Evolutionary conservation across 2,329 filamentous ascomycete species (phyloP).

Genomic region (Shiraia bambusicola): DNA sequence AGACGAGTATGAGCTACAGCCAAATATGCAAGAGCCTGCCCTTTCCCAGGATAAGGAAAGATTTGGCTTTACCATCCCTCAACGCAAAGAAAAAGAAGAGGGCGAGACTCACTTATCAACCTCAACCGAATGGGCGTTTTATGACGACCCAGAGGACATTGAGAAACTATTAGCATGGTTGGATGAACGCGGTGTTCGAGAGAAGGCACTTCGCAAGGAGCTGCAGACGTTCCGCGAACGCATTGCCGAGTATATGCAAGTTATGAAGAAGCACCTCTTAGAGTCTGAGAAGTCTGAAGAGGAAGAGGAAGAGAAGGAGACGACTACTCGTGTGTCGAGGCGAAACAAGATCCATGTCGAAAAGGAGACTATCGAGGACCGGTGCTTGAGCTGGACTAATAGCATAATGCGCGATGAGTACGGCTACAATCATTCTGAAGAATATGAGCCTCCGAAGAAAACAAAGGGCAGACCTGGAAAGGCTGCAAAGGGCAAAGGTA

Average conservation of each 20-base stretch:
- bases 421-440: conserved; percentile 62
- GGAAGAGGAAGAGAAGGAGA: conserved; percentile 49
- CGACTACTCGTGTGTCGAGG: conserved; percentile 60
- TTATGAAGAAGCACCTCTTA: conserved; percentile 71
- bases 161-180: conserved; percentile 84
- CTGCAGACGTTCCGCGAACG: conserved; percentile 72
- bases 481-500: conserved; percentile 31
- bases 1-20: conserved; percentile 74
- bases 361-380: conserved; percentile 54
- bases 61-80: conserved; percentile 79
- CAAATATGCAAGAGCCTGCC: conserved; percentile 57
- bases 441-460: conserved; percentile 51
- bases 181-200: conserved; percentile 81
- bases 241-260: conserved; percentile 78
- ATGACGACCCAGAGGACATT: conserved; percentile 75
- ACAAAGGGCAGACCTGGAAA: conserved; percentile 46
- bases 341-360: conserved; percentile 62
- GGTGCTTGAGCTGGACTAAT: conserved; percentile 68
- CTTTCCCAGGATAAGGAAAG: conserved; percentile 73
- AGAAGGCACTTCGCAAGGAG: conserved; percentile 85
- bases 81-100: conserved; percentile 85
- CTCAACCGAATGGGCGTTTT: conserved; percentile 87
- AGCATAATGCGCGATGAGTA: conserved; percentile 59
- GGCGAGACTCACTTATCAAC: conserved; percentile 74
- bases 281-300: conserved; percentile 54